A percentile compares a stretch with the other conserved stretches of the same genome.
Evolutionary conservation across 768 basidiomycete species (phyloP).

Genomic region (Candolleomyces aberdarensis): DNA sequence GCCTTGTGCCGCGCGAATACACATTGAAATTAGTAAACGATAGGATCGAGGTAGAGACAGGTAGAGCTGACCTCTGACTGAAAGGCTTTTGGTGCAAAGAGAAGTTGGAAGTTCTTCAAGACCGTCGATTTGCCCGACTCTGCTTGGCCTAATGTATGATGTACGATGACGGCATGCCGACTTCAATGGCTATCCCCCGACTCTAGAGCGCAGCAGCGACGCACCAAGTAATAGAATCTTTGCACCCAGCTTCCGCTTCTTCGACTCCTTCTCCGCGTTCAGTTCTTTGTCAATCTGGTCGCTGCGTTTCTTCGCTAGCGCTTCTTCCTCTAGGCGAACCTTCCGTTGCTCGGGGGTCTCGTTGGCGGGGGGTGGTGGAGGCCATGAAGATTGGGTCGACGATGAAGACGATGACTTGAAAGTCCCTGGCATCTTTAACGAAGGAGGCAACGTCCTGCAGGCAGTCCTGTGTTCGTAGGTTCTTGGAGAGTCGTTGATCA

Average conservation of each 20-base stretch:
- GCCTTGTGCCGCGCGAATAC: conserved; percentile 23
- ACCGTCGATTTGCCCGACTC: conserved; percentile 69
- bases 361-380: conserved; percentile 19
- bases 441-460: too few relatives aligned
- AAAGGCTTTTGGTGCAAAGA: conserved; percentile 58
- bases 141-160: conserved; percentile 46
- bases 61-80: conserved; percentile 41
- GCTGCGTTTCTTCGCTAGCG: conserved; percentile 48
- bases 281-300: conserved; percentile 56
- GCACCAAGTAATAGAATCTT: conserved; percentile 58
- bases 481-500: too few relatives aligned
- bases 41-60: background rate
- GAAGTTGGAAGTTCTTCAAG: conserved; percentile 63
- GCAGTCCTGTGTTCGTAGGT: too few relatives aligned
- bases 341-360: conserved; percentile 43
- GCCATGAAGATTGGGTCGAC: conserved; percentile 4
- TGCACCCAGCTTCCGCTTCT: conserved; percentile 35
- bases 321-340: conserved; percentile 40
- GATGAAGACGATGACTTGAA: background rate
- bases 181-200: background rate
- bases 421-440: too few relatives aligned
- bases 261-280: conserved; percentile 38
- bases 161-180: background rate
- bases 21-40: background rate
- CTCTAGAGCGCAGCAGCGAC: conserved; percentile 11